Conservation (phyloP, 495 filamentous ascomycete species). For the Annulohypoxylon stygium region DNA sequence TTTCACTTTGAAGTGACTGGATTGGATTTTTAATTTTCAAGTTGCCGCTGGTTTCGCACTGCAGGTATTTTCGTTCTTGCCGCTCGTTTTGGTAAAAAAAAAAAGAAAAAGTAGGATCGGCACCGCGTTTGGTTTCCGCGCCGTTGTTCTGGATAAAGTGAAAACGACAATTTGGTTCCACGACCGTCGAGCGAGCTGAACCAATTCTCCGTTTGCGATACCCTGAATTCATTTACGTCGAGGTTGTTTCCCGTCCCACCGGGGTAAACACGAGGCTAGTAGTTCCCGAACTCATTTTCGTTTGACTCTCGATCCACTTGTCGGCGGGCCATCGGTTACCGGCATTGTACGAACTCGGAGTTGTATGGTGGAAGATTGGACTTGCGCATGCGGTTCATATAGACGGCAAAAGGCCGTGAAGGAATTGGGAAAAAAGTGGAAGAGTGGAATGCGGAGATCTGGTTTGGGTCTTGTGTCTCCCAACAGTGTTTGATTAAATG, state of each 20-base stretch:
- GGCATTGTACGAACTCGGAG: conserved; percentile 40
- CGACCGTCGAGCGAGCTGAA: conserved; percentile 49
- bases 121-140: conserved; percentile 46
- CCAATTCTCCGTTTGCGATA: conserved; percentile 47
- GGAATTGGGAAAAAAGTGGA: conserved; percentile 45
- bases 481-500: conserved; percentile 57
- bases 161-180: conserved; percentile 52
- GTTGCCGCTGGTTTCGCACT: conserved; percentile 22
- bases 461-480: conserved; percentile 31
- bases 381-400: conserved; percentile 51
- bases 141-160: conserved; percentile 53
- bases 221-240: conserved; percentile 43
- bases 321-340: conserved; percentile 37
- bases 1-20: conserved; percentile 38
- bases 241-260: conserved; percentile 36
- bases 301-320: conserved; percentile 36
- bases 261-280: conserved; percentile 37
- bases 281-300: conserved; percentile 37
- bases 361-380: conserved; percentile 28
- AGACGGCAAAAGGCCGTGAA: conserved; percentile 35
- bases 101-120: conserved; percentile 28
- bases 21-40: conserved; percentile 36
- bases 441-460: conserved; percentile 45
- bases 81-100: conserved; percentile 39
- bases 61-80: conserved; percentile 39